Conservation (phyloP, 345 rosid genomes). For the Eucalyptus caleyi region DNA sequence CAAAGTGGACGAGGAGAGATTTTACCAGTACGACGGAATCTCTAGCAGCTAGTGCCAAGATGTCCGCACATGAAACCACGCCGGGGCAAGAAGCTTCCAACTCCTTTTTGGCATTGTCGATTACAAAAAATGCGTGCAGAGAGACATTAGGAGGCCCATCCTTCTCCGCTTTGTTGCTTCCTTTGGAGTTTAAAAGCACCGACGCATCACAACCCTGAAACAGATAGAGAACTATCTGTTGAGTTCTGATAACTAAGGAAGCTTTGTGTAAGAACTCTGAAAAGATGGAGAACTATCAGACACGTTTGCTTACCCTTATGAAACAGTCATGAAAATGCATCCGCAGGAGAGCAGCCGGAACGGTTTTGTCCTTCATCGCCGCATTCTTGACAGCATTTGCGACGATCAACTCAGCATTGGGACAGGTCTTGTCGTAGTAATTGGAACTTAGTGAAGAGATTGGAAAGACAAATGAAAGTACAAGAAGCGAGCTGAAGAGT, state of each 20-base stretch:
- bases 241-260: background rate
- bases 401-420: constrained; percentile 39
- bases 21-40: constrained; percentile 69
- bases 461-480: background rate
- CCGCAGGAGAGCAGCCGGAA: constrained; percentile 76
- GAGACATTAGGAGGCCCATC: constrained; percentile 91
- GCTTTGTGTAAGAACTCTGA: background rate
- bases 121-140: constrained; percentile 77
- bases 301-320: constrained; percentile 28
- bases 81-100: constrained; percentile 74
- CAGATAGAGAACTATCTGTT: background rate
- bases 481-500: background rate
- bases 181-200: constrained; percentile 60
- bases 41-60: constrained; percentile 74
- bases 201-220: constrained; percentile 89
- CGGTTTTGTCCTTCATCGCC: constrained; percentile 50
- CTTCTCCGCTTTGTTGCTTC: constrained; percentile 66
- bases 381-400: constrained; percentile 49
- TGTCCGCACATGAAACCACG: constrained; percentile 85
- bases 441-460: constrained; percentile 34
- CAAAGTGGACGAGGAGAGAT: background rate
- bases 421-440: constrained; percentile 60
- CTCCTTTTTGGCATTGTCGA: constrained; percentile 68
- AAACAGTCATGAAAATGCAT: constrained; percentile 95
- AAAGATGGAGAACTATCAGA: background rate